Percentiles rank a stretch among this genome's conserved stretches.
phyloP scores from a whole-genome alignment of 2,329 filamentous ascomycete species.

The Chalara sp. region DNA sequence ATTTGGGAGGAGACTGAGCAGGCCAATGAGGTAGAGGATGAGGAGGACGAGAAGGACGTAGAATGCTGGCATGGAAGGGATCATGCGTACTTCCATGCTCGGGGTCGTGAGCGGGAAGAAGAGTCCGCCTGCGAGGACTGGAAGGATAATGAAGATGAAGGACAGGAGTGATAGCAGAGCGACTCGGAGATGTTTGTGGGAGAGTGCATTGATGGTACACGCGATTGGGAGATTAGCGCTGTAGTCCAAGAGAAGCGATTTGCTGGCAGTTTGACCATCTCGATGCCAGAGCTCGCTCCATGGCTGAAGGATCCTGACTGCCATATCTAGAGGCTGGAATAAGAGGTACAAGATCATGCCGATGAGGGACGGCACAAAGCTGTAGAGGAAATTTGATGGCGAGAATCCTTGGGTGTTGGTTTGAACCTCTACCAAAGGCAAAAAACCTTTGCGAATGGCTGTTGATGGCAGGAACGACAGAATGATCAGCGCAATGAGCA shows the following conservation, averaged over 20 bases:
- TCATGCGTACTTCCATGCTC: slow-evolving; percentile 51
- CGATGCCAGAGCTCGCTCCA: slow-evolving; percentile 56
- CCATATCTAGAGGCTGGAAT: slow-evolving; percentile 61
- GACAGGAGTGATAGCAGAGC: slow-evolving; percentile 55
- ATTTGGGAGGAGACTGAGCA: slow-evolving; percentile 56
- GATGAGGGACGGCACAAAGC: slow-evolving; percentile 63
- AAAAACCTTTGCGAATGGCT: slow-evolving; percentile 62
- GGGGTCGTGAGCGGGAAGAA: slow-evolving; percentile 65
- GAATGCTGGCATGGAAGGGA: slow-evolving; percentile 66
- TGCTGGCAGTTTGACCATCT: slow-evolving; percentile 54
- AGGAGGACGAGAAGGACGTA: slow-evolving; percentile 68
- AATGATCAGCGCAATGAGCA: slow-evolving; percentile 66
- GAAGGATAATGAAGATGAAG: slow-evolving; percentile 51
- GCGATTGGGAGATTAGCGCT: slow-evolving; percentile 55
- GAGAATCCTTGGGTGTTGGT: slow-evolving; percentile 65
- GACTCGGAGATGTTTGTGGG: slow-evolving; percentile 55
- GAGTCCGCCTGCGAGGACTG: slow-evolving; percentile 60
- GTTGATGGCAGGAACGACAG: slow-evolving; percentile 71
- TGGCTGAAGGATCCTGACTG: slow-evolving; percentile 59
- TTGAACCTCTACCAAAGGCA: slow-evolving; percentile 56
- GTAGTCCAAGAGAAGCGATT: slow-evolving; percentile 65
- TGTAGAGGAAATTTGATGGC: slow-evolving; percentile 81
- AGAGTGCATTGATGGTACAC: slow-evolving; percentile 49
- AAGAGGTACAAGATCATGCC: slow-evolving; percentile 61
- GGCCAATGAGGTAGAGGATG: slow-evolving; percentile 58